A percentile compares a stretch with the other conserved stretches of the same genome.
Evolutionary conservation across 805 yeast species (phyloP).

Genomic region (Lipomyces orientalis): DNA sequence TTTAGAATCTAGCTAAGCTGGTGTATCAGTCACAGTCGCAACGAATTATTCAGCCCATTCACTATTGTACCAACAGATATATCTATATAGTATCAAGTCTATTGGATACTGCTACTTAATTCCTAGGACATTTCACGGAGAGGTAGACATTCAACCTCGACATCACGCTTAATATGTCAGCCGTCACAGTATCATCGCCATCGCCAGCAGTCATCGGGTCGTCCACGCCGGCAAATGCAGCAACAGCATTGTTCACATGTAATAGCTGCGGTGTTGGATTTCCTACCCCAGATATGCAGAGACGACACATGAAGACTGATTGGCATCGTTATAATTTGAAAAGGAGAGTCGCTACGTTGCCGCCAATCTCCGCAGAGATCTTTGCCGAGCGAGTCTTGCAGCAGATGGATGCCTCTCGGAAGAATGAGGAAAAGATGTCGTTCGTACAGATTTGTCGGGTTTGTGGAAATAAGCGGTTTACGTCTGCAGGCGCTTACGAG

Average conservation of each 20-base stretch:
- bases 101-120: background rate
- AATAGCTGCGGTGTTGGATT: slow-evolving; percentile 87
- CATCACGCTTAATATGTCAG: background rate
- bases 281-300: slow-evolving; percentile 79
- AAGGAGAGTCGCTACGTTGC: slow-evolving; percentile 84
- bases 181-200: background rate
- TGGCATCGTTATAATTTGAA: slow-evolving; percentile 98
- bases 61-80: background rate
- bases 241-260: slow-evolving; percentile 64
- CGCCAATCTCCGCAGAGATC: slow-evolving; percentile 70
- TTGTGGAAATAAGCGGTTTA: slow-evolving; percentile 40
- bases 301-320: slow-evolving; percentile 94
- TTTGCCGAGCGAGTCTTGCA: slow-evolving; percentile 71
- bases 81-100: background rate
- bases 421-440: slow-evolving; percentile 29
- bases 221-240: slow-evolving; percentile 5
- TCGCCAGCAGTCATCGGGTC: background rate
- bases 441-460: slow-evolving; percentile 32
- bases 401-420: slow-evolving; percentile 41
- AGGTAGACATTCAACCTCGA: background rate
- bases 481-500: slow-evolving; percentile 39
- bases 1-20: background rate
- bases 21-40: background rate
- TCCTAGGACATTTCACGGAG: background rate
- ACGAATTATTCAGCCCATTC: background rate